phyloP scores from a whole-genome alignment of 805 yeast genomes.

The Grigorovia humatica region DNA sequence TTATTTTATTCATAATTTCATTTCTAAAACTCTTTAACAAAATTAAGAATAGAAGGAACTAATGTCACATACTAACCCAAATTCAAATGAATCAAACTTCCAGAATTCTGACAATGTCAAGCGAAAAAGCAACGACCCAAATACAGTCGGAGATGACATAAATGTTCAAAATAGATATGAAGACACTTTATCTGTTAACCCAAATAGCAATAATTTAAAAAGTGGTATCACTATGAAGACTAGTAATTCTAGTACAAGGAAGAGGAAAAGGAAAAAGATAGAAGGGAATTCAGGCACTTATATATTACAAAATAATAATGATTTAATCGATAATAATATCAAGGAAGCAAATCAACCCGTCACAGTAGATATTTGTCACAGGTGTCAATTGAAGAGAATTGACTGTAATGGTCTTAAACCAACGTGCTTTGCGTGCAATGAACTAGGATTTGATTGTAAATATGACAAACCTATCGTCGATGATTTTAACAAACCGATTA shows the following conservation, averaged over 20 bases:
- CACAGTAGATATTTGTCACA: slow-evolving; percentile 53
- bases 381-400: slow-evolving; percentile 68
- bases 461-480: slow-evolving; percentile 12
- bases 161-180: no score
- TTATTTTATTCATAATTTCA: no score
- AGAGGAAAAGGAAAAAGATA: not conserved
- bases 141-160: no score
- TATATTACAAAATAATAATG: no score
- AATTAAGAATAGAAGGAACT: no score
- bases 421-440: slow-evolving; percentile 70
- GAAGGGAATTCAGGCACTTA: not conserved
- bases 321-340: slow-evolving; percentile 46
- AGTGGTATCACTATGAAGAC: not conserved
- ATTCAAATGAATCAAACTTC: no score
- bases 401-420: slow-evolving; percentile 63
- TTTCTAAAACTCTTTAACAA: no score
- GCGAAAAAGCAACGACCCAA: no score
- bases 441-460: slow-evolving; percentile 79
- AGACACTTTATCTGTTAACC: no score
- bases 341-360: slow-evolving; percentile 34
- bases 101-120: no score
- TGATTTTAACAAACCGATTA: not conserved
- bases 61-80: no score
- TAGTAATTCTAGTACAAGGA: not conserved
- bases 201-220: no score